Conservation (phyloP, 1,139 yeast genomes). For the Yamadazyma jaroonii region DNA sequence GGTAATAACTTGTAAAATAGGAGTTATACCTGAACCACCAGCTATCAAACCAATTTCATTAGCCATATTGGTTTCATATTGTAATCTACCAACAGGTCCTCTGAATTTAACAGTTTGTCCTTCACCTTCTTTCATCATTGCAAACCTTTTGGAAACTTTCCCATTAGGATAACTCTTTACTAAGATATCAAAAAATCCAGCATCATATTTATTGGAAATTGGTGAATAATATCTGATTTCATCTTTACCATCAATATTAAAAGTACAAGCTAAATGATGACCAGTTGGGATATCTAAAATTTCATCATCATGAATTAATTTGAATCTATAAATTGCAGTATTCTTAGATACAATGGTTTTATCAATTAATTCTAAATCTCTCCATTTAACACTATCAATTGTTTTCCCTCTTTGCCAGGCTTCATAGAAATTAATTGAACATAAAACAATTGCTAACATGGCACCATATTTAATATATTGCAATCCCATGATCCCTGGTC, state of each 20-base stretch:
- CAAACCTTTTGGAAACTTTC: conserved; percentile 61
- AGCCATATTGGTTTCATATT: conserved; percentile 58
- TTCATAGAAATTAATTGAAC: conserved; percentile 43
- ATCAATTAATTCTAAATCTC: conserved; percentile 63
- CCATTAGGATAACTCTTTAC: conserved; percentile 75
- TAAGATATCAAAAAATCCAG: conserved; percentile 71
- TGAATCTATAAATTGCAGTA: conserved; percentile 71
- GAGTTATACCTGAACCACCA: conserved; percentile 85
- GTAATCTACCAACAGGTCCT: conserved; percentile 76
- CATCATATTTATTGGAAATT: conserved; percentile 64
- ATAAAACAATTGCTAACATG: conserved; percentile 42
- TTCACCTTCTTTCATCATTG: conserved; percentile 54
- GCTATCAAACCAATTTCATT: conserved; percentile 66
- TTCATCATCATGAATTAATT: conserved; percentile 57
- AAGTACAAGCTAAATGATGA: conserved; percentile 66
- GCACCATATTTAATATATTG: conserved; percentile 51
- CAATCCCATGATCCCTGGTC: conserved; percentile 47
- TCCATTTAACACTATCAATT: conserved; percentile 53
- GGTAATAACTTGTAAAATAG: conserved; percentile 67
- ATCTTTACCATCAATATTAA: conserved; percentile 55
- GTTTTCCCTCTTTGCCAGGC: conserved; percentile 52
- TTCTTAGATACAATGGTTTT: conserved; percentile 68
- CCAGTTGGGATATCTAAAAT: conserved; percentile 68
- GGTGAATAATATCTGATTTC: conserved; percentile 73
- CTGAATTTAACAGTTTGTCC: conserved; percentile 69